phyloP scores from a whole-genome alignment of 1,284 basidiomycete species.

The Pholiota adiposa region DNA sequence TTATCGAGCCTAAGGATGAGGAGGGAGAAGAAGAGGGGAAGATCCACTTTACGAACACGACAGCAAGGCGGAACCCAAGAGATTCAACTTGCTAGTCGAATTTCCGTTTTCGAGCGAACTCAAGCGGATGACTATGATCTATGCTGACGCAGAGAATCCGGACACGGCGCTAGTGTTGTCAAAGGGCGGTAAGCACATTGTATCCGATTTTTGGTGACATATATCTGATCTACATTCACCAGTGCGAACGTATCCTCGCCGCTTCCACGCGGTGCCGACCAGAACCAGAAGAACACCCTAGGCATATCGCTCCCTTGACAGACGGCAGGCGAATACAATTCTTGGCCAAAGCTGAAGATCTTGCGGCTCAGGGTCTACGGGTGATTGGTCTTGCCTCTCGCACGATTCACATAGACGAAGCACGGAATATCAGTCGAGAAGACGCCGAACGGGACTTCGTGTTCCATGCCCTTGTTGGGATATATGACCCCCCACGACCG shows the following conservation, averaged over 20 bases:
- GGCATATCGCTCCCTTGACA: slow-evolving; percentile 29
- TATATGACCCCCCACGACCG: slow-evolving; percentile 74
- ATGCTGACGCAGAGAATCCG: slow-evolving; percentile 32
- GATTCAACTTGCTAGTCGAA: slow-evolving; percentile 37
- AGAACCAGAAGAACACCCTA: slow-evolving; percentile 27
- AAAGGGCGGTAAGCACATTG: slow-evolving; percentile 58
- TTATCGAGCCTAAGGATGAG: slow-evolving; percentile 20
- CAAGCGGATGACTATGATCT: slow-evolving; percentile 61
- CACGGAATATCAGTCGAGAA: slow-evolving; percentile 40
- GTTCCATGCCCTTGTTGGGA: slow-evolving; percentile 68
- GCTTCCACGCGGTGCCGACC: slow-evolving; percentile 42
- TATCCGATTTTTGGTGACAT: neutral
- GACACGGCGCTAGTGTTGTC: slow-evolving; percentile 40
- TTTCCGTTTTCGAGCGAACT: slow-evolving; percentile 67
- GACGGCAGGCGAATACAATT: slow-evolving; percentile 45
- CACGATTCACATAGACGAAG: slow-evolving; percentile 17
- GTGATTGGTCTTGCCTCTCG: slow-evolving; percentile 40
- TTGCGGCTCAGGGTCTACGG: slow-evolving; percentile 62
- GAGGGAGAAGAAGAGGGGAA: slow-evolving; percentile 23
- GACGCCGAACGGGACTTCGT: slow-evolving; percentile 61
- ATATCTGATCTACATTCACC: neutral
- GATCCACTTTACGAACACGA: slow-evolving; percentile 21
- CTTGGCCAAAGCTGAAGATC: slow-evolving; percentile 52
- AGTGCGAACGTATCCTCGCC: slow-evolving; percentile 59
- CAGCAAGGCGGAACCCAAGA: slow-evolving; percentile 20